Conservation (phyloP, 2,329 filamentous ascomycete genomes). For the Alternaria angustiovoidea region DNA sequence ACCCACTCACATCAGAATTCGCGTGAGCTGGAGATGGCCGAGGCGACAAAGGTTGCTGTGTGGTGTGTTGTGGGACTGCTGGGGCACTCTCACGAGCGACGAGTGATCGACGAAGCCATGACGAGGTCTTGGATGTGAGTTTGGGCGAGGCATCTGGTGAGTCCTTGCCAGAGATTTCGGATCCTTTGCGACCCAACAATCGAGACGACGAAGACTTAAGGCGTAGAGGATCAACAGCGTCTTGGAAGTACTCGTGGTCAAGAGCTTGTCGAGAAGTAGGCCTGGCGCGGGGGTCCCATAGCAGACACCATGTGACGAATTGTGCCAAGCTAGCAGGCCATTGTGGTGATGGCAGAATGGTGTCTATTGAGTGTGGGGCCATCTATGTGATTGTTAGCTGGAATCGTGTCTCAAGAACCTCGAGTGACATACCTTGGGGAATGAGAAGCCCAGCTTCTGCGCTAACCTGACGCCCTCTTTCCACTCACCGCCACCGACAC, state of each 20-base stretch:
- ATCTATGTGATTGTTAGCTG: constrained; percentile 70
- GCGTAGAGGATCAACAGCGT: constrained; percentile 88
- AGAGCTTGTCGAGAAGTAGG: constrained; percentile 95
- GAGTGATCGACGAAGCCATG: constrained; percentile 96
- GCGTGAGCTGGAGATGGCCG: constrained; percentile 55
- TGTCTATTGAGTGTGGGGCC: constrained; percentile 96
- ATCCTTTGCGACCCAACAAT: constrained; percentile 88
- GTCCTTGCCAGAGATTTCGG: constrained; percentile 73
- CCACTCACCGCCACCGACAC: constrained; percentile 96
- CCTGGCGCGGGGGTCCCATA: constrained; percentile 95
- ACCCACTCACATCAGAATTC: constrained; percentile 54
- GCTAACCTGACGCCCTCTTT: constrained; percentile 91
- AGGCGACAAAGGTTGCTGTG: constrained; percentile 53
- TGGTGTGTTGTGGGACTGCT: constrained; percentile 59
- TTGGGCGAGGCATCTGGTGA: constrained; percentile 65
- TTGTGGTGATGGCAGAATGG: constrained; percentile 86
- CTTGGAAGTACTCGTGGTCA: constrained; percentile 91
- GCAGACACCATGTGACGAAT: constrained; percentile 97
- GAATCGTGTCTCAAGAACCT: background rate
- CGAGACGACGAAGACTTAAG: constrained; percentile 90
- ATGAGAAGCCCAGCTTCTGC: constrained; percentile 96
- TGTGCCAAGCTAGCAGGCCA: constrained; percentile 89
- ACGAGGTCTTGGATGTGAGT: constrained; percentile 78
- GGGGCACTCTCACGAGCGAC: constrained; percentile 79
- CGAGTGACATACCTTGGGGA: constrained; percentile 72